These are phyloP conservation scores for Pugionium dolabratum DNA, from an alignment of 345 rosid genomes.

Conservation along the genomic window DNA sequence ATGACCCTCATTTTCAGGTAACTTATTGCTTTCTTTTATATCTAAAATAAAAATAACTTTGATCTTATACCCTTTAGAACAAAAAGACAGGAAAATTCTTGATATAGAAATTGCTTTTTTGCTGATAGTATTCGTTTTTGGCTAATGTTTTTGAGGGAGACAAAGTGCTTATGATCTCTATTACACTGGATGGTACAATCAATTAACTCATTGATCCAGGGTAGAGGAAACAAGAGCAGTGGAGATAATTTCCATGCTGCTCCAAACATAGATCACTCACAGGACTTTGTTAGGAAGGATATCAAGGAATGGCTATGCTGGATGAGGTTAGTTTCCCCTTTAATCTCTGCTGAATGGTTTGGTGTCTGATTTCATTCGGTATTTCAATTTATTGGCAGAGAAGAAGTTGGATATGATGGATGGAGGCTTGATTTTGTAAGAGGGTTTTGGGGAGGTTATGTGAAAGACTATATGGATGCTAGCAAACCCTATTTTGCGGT, in stretches of 20 bases:
- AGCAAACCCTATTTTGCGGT: slow-evolving; percentile 84
- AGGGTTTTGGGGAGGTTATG: slow-evolving; percentile 99
- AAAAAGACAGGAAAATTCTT: slow-evolving; percentile 7
- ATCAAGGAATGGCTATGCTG: slow-evolving; percentile 92
- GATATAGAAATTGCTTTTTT: not conserved
- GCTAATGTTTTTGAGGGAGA: slow-evolving; percentile 3
- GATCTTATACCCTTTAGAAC: slow-evolving; percentile 7
- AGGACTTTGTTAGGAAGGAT: slow-evolving; percentile 92
- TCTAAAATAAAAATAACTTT: slow-evolving; percentile 4
- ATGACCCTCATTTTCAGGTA: slow-evolving; percentile 99
- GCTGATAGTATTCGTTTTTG: not conserved
- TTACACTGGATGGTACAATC: slow-evolving; percentile 8
- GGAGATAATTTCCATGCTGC: slow-evolving; percentile 99
- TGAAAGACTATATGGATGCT: slow-evolving; percentile 92
- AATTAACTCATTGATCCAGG: slow-evolving; percentile 51
- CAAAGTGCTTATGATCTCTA: slow-evolving; percentile 23
- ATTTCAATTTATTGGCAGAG: slow-evolving; percentile 49
- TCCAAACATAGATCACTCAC: slow-evolving; percentile 98
- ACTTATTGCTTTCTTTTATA: not conserved
- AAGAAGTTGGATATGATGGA: slow-evolving; percentile 96
- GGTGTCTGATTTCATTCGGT: slow-evolving; percentile 10
- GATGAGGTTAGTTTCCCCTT: slow-evolving; percentile 62
- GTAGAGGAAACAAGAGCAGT: slow-evolving; percentile 95
- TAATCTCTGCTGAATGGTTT: not conserved
- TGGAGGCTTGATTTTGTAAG: slow-evolving; percentile 99